phyloP scores from a whole-genome alignment of 768 basidiomycete species.

The Trametes cingulata region DNA sequence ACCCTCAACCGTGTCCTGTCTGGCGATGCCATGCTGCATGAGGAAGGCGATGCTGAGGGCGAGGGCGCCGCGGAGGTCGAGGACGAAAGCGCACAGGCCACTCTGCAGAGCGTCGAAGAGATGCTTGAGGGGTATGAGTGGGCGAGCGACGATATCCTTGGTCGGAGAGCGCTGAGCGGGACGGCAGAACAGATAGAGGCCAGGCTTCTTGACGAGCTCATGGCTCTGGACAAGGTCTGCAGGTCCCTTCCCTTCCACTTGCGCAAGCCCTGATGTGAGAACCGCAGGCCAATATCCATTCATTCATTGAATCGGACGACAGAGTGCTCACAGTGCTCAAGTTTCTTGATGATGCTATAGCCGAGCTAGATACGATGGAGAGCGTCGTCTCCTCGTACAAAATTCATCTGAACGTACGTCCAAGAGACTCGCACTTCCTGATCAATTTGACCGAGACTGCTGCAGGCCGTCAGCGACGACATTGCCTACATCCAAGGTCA shows the following conservation, averaged over 20 bases:
- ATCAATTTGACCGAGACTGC: not conserved
- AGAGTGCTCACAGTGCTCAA: conserved; percentile 83
- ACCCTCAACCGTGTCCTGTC: conserved; percentile 69
- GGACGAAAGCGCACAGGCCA: conserved; percentile 72
- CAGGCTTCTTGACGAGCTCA: conserved; percentile 82
- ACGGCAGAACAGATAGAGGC: conserved; percentile 93
- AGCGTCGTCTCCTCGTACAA: conserved; percentile 89
- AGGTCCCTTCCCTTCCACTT: conserved; percentile 9
- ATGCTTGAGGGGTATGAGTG: conserved; percentile 99
- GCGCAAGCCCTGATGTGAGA: not conserved
- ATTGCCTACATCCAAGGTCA: conserved; percentile 96
- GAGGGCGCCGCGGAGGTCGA: conserved; percentile 36
- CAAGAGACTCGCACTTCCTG: not conserved
- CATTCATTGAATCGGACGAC: conserved; percentile 95
- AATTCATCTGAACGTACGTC: conserved; percentile 88
- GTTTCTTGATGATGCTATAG: conserved; percentile 84
- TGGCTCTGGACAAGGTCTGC: conserved; percentile 87
- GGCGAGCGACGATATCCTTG: conserved; percentile 80
- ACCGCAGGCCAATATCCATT: conserved; percentile 89
- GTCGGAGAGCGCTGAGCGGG: conserved; percentile 61
- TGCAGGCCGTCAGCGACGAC: conserved; percentile 90
- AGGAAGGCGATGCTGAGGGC: conserved; percentile 47
- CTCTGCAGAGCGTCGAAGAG: conserved; percentile 92
- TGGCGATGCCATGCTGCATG: conserved; percentile 35
- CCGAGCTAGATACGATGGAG: conserved; percentile 90